Base-by-base conservation (phyloP, 2,329 filamentous ascomycete genomes). In the Paecilomyces sp. region DNA sequence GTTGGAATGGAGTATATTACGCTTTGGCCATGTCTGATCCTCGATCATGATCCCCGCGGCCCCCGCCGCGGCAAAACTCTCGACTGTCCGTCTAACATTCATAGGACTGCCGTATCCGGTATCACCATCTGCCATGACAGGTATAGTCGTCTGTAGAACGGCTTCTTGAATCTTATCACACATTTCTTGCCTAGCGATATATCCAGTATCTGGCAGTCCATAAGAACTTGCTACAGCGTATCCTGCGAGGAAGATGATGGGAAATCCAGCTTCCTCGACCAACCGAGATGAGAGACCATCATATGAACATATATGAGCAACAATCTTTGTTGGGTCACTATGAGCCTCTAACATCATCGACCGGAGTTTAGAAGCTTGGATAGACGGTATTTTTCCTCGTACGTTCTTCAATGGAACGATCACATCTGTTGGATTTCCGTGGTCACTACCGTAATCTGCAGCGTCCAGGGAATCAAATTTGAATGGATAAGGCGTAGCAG, bases 21-120 rank as follows among this genome's bases (percentile, higher is more conserved):
- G 66, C 59, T 81, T 81, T 6, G 79, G 78, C 78, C 78, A 81
- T 0, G 75, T 78, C 61, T 80, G 79, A 58, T 80, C 78, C 59
- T 81, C 79, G 58, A 81, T 78, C 76, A 75, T 75, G 12, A 74
- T 60, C 0, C 73, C 72, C 3, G 72, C 72, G 1, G 72, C 71
- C 0, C 71, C 77, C 1, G 78, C 78, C 3, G 67, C 62, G 0
- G 78, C 78, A 63, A 75, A 80, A 6, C 69, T 70, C 62, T 80
- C 72, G 2, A 81, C 79, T 0, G 79, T 80, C 15, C 78, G 63
- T 47, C 71, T 72, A 1, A 81, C 78, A 55, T 80, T 81, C 75
- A 80, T 77, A 2, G 79, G 75, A 50, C 76, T 74, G 4, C 79
- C 79, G 57, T 81, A 81, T 2, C 79, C 79, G 0, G 79, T 81